phyloP scores from a whole-genome alignment of 768 basidiomycete genomes.

The Lyophyllum decastes region DNA sequence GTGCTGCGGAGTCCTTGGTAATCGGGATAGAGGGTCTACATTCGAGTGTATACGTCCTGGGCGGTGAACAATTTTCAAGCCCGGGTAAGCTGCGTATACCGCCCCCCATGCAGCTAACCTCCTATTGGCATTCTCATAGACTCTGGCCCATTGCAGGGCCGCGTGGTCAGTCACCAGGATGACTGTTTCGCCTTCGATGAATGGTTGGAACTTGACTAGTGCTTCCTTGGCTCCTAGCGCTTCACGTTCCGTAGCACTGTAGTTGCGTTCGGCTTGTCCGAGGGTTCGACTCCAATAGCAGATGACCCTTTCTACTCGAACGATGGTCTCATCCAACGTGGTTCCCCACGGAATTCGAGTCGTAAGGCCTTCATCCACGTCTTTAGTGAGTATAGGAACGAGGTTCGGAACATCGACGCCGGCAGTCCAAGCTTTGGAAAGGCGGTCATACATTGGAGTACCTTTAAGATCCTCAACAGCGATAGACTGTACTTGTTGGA shows the following conservation, averaged over 20 bases:
- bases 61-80: conserved; percentile 30
- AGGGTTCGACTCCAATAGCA: conserved; percentile 29
- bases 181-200: conserved; percentile 33
- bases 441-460: conserved; percentile 25
- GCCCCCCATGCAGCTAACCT: conserved; percentile 20
- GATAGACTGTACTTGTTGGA: conserved; percentile 36
- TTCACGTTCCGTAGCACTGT: conserved; percentile 28
- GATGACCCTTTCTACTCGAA: conserved; percentile 30
- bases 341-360: neutral
- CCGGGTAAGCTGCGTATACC: conserved; percentile 31
- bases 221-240: conserved; percentile 22
- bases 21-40: conserved; percentile 24
- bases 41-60: conserved; percentile 35
- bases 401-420: neutral
- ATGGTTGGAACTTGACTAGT: conserved; percentile 33
- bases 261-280: conserved; percentile 27
- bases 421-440: neutral
- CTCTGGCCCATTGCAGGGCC: conserved; percentile 23
- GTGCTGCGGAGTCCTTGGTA: conserved; percentile 17
- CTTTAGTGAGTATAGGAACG: neutral
- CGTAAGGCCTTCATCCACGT: neutral
- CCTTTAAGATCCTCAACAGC: conserved; percentile 25
- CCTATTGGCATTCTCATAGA: conserved; percentile 22
- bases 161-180: conserved; percentile 25
- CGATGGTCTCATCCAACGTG: conserved; percentile 23